Evolutionary conservation across 2,329 filamentous ascomycete genomes (phyloP).

Genomic region (Fusarium acutatum): DNA sequence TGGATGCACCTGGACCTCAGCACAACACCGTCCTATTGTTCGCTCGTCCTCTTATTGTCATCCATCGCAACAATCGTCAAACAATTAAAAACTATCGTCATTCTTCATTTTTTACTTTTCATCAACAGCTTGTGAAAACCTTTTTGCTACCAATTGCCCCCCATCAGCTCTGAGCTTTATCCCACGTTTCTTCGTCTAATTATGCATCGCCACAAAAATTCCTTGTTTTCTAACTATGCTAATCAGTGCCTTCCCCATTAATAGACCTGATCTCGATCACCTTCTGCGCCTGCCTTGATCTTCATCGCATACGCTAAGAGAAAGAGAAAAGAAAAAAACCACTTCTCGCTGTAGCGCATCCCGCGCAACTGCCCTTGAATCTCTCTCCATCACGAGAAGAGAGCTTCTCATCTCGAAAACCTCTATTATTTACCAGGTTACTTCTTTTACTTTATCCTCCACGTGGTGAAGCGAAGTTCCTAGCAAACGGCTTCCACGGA

Average conservation of each 20-base stretch:
- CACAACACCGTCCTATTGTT: background rate
- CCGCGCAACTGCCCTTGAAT: conserved; percentile 1
- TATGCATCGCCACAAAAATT: conserved; percentile 19
- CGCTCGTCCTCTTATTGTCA: background rate
- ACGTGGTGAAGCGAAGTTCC: conserved; percentile 34
- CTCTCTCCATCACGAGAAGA: conserved; percentile 16
- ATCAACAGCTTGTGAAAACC: background rate
- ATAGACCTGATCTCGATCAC: conserved; percentile 32
- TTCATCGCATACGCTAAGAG: conserved; percentile 33
- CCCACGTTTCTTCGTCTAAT: background rate
- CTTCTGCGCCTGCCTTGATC: conserved; percentile 15
- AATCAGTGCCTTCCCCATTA: conserved; percentile 37
- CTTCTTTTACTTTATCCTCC: conserved; percentile 10
- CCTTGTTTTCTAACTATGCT: conserved; percentile 29
- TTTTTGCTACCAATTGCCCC: background rate
- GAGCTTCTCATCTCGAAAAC: conserved; percentile 3
- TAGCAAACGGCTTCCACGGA: conserved; percentile 35
- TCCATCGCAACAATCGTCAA: background rate
- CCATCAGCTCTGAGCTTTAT: background rate
- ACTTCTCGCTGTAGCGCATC: background rate
- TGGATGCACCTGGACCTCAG: background rate
- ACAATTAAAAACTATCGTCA: background rate
- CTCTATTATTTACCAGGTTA: conserved; percentile 9
- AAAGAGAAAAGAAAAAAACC: conserved; percentile 12
- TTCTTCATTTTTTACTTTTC: background rate